Base-by-base conservation (phyloP, 2,329 filamentous ascomycete genomes). In the Alternaria solani region DNA sequence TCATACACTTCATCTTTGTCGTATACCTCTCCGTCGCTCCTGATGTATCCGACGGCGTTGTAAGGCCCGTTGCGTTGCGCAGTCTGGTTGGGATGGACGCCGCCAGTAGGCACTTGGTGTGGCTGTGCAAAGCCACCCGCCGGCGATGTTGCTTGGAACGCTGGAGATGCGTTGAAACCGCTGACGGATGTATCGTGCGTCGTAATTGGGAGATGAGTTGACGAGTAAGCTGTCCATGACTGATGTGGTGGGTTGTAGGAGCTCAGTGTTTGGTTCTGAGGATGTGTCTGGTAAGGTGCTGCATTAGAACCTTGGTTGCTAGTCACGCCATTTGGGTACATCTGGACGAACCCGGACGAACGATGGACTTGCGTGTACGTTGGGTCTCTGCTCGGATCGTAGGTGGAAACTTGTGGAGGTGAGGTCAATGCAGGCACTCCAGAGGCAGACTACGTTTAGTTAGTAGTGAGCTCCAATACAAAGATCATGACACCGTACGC, bases 1-100 rank as follows among this genome's bases (percentile, higher is more conserved):
- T 51, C 36, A 18, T 53, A 59, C 34, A 39, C 2, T 14, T 56
- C 46, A 5, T 46, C 47, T n/a, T 8, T 0, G 14, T 59, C 60
- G 32, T 36, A 59, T 0, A 56, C 52, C 26, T 7, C 23, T 14
- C 57, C 43, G 5, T 62, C 52, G 1, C 32, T 18, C n/a, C 56
- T 42, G 7, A 53, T 5, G 16, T 36, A 39, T 3, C 51, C 47
- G 1, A 62, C 25, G 2, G 42, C 55, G 18, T 65, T 11, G 14
- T 57, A 66, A 1, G 64, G 56, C 5, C 8, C 39, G 8, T 6
- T 5, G 16, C 28, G 4, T 44, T 8, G 18, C 20, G 28, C 48
- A 23, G 34, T 3, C 6, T 18, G 41, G 1, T 23, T 14, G 7
- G 36, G 44, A 36, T 26, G 20, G 9, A 16, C 20, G 20, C 26